Evolutionary conservation across 2,329 filamentous ascomycete species (phyloP).

Genomic region (Pyrenochaeta sp.): DNA sequence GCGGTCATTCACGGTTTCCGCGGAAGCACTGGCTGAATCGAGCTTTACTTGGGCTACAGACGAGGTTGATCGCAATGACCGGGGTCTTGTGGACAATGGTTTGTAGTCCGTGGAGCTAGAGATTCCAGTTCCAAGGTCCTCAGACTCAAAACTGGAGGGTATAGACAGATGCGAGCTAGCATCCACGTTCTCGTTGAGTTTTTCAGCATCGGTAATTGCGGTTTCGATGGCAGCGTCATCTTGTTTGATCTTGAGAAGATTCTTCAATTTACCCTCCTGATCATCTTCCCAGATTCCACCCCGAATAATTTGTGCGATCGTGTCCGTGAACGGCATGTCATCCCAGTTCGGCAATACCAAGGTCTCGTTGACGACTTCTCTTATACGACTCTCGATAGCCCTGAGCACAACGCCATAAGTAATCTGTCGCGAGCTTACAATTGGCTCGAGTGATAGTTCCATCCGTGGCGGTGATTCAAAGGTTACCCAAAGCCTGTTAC

Average conservation of each 20-base stretch:
- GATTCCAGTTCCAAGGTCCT: constrained; percentile 25
- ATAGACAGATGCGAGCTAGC: constrained; percentile 32
- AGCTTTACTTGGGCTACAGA: constrained; percentile 73
- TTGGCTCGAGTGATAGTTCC: constrained; percentile 92
- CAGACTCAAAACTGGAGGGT: constrained; percentile 29
- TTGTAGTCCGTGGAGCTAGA: constrained; percentile 37
- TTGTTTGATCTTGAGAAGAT: constrained; percentile 19
- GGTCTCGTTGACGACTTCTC: constrained; percentile 92
- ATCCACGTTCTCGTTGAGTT: constrained; percentile 30
- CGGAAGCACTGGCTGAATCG: constrained; percentile 72
- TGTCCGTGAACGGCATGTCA: constrained; percentile 89
- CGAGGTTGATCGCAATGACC: constrained; percentile 67
- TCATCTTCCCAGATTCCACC: constrained; percentile 78
- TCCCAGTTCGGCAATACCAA: constrained; percentile 96
- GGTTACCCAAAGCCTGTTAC: constrained; percentile 94
- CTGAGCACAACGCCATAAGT: constrained; percentile 91
- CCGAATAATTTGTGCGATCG: constrained; percentile 77
- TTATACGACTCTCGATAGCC: constrained; percentile 93
- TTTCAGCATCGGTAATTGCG: constrained; percentile 26
- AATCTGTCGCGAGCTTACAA: constrained; percentile 93
- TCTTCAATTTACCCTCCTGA: constrained; percentile 20
- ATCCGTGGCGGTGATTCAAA: constrained; percentile 95
- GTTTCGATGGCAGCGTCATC: constrained; percentile 22
- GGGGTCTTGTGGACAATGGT: constrained; percentile 52
- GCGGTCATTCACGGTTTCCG: constrained; percentile 57